Base-by-base conservation (phyloP, 495 filamentous ascomycete species). In the Astrothelium subdiscretum region DNA sequence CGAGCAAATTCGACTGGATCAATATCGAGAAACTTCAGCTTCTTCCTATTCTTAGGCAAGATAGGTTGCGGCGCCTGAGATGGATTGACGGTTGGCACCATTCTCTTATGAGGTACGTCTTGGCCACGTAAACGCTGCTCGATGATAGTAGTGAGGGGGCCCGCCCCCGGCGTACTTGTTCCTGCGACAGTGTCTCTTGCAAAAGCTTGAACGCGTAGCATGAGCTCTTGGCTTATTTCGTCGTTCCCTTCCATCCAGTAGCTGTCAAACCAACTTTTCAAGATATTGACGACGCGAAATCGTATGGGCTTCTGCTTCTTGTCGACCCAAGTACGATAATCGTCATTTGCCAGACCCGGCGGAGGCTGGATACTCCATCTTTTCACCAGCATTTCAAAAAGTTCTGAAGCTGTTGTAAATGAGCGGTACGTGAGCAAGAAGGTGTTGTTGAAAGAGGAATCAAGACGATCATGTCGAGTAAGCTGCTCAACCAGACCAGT, bases 41-140 rank as follows among this genome's bases (percentile, higher is more conserved):
- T 97, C 85, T 94, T 97, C 90, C 97, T 96, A 73, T 96, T 96
- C 83, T 96, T 97, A 0, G 94, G 94, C 70, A 97, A 84, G 67
- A 97, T 97, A 12, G 94, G 91, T 52, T 87, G 77, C 10, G 94
- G 94, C 1, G 87, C 83, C 31, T 89, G 83, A 42, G 69, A 64
- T 61, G 81, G 83, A 70, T 82, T 89, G 66, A 92, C 80, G 6
- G 91, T 97, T 35, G 88, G 87, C 42, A 97, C 86, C 65, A 98
- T 80, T 57, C 88, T 83, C 69, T 94, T 95, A 15, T 84, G 84
- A n/a, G 87, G 87, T 5, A 84, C 86, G 61, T 97, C 94, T 69
- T 95, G 90, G 22, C 94, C 92, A 61, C 81, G 83, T 54, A 95
- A 77, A 32, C 92, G 84, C 71, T 94, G 90, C 65, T 98, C 92